These are phyloP conservation scores for Hymenoscyphus infarciens DNA, from an alignment of 2,329 filamentous ascomycete species.

Conservation along the genomic window DNA sequence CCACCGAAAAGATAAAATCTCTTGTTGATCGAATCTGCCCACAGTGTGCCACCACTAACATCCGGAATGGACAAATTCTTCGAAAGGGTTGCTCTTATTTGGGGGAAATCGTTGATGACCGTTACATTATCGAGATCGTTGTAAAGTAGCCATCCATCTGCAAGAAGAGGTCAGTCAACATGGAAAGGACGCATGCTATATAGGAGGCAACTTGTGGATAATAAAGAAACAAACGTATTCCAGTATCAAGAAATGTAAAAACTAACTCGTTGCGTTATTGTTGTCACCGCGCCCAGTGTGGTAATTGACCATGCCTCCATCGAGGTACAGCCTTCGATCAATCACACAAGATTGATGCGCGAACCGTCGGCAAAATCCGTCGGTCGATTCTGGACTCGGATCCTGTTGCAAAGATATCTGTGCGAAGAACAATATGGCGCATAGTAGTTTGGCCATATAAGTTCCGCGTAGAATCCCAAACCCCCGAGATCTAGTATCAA, in stretches of 20 bases:
- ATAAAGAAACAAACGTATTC: background rate
- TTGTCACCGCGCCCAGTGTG: conserved; percentile 46
- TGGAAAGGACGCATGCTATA: background rate
- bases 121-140: conserved; percentile 50
- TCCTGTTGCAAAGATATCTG: conserved; percentile 36
- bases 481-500: background rate
- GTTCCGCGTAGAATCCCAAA: background rate
- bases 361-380: conserved; percentile 51
- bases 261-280: background rate
- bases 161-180: background rate
- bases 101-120: conserved; percentile 42
- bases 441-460: background rate
- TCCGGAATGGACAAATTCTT: conserved; percentile 55
- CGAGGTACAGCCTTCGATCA: conserved; percentile 57
- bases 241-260: background rate
- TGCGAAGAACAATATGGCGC: conserved; percentile 15
- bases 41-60: conserved; percentile 48
- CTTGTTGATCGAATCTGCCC: conserved; percentile 61
- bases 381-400: conserved; percentile 43
- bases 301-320: conserved; percentile 53
- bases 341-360: conserved; percentile 59
- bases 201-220: background rate
- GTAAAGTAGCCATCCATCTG: conserved; percentile 55
- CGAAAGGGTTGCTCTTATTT: conserved; percentile 52
- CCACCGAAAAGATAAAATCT: conserved; percentile 61